Conservation (phyloP, 768 basidiomycete species). For the Omphalotus guepiniiformis region DNA sequence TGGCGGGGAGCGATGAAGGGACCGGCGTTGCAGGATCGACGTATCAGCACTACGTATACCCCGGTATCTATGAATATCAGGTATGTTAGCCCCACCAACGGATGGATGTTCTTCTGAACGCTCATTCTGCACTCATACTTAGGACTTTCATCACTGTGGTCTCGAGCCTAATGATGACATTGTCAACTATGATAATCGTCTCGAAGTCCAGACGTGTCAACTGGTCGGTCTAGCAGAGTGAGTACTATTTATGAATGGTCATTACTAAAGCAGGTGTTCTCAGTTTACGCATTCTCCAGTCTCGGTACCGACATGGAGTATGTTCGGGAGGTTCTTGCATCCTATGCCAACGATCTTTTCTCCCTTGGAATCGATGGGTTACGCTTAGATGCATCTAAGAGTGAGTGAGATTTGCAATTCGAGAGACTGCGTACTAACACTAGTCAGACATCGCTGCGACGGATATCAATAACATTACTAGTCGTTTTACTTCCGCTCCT, state of each 20-base stretch:
- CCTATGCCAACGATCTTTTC: conserved; percentile 56
- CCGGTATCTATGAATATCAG: conserved; percentile 42
- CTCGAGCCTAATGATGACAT: conserved; percentile 49
- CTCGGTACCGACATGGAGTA: conserved; percentile 60
- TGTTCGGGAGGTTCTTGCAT: conserved; percentile 50
- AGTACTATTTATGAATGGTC: not conserved
- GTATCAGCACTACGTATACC: conserved; percentile 52
- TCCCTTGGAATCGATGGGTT: conserved; percentile 61
- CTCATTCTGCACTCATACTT: not conserved
- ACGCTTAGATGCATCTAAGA: conserved; percentile 62
- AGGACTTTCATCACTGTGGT: conserved; percentile 66
- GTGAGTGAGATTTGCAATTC: conserved; percentile 25
- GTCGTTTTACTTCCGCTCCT: conserved; percentile 34
- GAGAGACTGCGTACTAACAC: not conserved
- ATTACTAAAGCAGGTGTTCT: not conserved
- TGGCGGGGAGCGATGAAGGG: conserved; percentile 48
- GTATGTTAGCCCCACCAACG: conserved; percentile 25
- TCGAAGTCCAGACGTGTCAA: conserved; percentile 57
- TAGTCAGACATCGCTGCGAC: conserved; percentile 47
- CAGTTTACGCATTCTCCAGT: conserved; percentile 24
- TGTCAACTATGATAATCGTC: conserved; percentile 46
- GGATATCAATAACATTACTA: conserved; percentile 52
- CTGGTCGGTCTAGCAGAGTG: conserved; percentile 24
- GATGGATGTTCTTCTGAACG: not conserved
- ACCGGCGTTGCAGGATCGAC: conserved; percentile 45